These are phyloP conservation scores for Hanseniaspora clermontiae DNA, from an alignment of 805 yeast species.

Conservation along the genomic window DNA sequence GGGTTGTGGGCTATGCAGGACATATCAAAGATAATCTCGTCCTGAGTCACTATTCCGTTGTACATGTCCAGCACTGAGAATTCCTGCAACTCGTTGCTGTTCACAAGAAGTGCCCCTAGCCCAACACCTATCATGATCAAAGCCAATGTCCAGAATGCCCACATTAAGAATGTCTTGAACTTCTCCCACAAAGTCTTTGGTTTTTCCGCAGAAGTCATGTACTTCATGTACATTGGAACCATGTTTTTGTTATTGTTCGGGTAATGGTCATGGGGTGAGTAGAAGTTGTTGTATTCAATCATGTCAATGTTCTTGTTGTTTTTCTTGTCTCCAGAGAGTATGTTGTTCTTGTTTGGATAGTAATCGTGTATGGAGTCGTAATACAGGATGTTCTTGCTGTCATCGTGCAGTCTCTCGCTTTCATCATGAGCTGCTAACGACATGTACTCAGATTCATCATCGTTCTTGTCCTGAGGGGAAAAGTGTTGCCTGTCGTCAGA, in stretches of 20 bases:
- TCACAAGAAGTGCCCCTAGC: conserved; percentile 72
- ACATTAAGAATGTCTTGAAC: conserved; percentile 28
- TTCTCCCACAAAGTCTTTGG: conserved; percentile 25
- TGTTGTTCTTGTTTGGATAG: background rate
- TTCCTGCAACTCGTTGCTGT: conserved; percentile 67
- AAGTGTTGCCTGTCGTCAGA: background rate
- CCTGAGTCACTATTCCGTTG: conserved; percentile 66
- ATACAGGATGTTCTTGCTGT: background rate
- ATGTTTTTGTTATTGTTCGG: conserved; percentile 17
- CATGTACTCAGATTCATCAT: background rate
- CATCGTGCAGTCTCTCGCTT: background rate
- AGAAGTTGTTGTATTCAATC: conserved; percentile 14
- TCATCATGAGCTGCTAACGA: background rate
- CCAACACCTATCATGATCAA: conserved; percentile 64
- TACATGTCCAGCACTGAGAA: conserved; percentile 50
- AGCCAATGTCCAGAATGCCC: conserved; percentile 29
- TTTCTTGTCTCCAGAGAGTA: background rate
- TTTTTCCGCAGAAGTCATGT: conserved; percentile 15
- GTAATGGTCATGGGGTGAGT: conserved; percentile 40
- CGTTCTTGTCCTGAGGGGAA: background rate
- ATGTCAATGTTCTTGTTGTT: background rate
- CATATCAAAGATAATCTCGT: conserved; percentile 71
- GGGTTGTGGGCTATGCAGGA: conserved; percentile 75
- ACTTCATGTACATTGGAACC: background rate
- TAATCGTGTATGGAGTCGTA: conserved; percentile 11